phyloP scores from a whole-genome alignment of 192 early-diverging fungal genomes.

The Podila epigama region DNA sequence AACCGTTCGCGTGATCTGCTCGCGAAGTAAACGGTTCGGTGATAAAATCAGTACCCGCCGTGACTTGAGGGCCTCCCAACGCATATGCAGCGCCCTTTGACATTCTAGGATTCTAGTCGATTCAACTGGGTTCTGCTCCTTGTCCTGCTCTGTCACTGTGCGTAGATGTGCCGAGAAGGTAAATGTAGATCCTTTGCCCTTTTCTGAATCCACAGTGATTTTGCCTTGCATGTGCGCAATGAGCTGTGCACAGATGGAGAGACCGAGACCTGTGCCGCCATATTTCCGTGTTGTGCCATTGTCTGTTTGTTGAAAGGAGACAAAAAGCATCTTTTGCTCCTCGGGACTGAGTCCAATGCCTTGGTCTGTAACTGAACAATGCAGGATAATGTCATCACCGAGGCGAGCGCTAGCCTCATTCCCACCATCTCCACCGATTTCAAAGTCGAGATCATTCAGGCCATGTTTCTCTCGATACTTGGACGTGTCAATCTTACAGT shows the following conservation, averaged over 20 bases:
- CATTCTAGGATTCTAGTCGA: constrained; percentile 23
- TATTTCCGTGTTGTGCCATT: constrained; percentile 48
- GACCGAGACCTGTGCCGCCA: constrained; percentile 56
- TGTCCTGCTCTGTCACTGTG: constrained; percentile 18
- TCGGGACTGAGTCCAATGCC: constrained; percentile 42
- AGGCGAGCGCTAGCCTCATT: not conserved
- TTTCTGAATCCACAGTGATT: constrained; percentile 50
- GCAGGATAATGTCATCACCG: constrained; percentile 19
- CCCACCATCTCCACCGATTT: not conserved
- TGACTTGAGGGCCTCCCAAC: not conserved
- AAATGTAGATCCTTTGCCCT: constrained; percentile 53
- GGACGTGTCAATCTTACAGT: not conserved
- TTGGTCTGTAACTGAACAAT: constrained; percentile 41
- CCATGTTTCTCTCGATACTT: constrained; percentile 5
- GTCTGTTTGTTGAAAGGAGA: constrained; percentile 43
- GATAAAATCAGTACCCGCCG: constrained; percentile 25
- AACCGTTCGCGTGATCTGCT: constrained; percentile 12
- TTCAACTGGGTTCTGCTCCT: constrained; percentile 20
- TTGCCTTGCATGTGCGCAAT: constrained; percentile 52
- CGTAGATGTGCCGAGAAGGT: constrained; percentile 29
- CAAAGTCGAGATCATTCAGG: not conserved
- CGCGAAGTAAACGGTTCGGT: constrained; percentile 15
- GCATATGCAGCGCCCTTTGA: not conserved
- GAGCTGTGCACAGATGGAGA: constrained; percentile 57
- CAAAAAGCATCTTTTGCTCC: constrained; percentile 49